These are phyloP conservation scores for Pestalotiopsis fici DNA, from an alignment of 2,329 filamentous ascomycete species.

Conservation along the genomic window DNA sequence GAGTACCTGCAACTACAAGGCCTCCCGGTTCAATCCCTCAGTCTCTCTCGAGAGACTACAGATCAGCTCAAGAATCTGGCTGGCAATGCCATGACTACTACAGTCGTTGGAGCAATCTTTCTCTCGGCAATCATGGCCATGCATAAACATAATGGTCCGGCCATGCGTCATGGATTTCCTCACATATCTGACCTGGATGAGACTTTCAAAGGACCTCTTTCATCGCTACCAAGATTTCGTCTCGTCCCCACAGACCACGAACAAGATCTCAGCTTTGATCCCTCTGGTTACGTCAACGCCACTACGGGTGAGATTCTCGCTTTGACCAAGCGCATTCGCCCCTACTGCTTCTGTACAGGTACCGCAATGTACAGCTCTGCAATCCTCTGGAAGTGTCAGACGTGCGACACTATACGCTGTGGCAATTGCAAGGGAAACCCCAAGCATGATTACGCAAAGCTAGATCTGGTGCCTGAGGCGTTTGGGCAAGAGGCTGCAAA, in stretches of 20 bases:
- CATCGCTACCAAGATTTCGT: background rate
- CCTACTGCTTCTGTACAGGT: constrained; percentile 36
- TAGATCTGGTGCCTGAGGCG: constrained; percentile 12
- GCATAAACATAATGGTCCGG: background rate
- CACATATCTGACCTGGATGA: background rate
- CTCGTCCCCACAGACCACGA: background rate
- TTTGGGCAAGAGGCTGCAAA: constrained; percentile 18
- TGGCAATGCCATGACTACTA: constrained; percentile 79
- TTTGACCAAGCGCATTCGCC: constrained; percentile 18
- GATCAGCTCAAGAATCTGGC: constrained; percentile 68
- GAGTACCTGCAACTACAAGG: constrained; percentile 70
- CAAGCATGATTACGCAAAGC: constrained; percentile 26
- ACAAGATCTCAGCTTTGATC: background rate
- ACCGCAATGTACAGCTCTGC: constrained; percentile 29
- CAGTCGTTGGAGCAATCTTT: constrained; percentile 67
- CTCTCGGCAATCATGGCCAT: constrained; percentile 54
- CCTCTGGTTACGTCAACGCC: background rate
- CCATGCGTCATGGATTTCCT: background rate
- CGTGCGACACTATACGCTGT: constrained; percentile 38
- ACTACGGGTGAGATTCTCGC: constrained; percentile 10
- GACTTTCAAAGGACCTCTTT: background rate
- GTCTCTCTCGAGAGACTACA: constrained; percentile 64
- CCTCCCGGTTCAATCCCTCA: constrained; percentile 61
- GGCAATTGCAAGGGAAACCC: constrained; percentile 39
- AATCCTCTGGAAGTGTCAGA: constrained; percentile 26